Percentiles rank a stretch among this genome's conserved stretches.
These are phyloP conservation scores for Tulasnella sp. DNA, from an alignment of 768 basidiomycete genomes.

Conservation along the genomic window DNA sequence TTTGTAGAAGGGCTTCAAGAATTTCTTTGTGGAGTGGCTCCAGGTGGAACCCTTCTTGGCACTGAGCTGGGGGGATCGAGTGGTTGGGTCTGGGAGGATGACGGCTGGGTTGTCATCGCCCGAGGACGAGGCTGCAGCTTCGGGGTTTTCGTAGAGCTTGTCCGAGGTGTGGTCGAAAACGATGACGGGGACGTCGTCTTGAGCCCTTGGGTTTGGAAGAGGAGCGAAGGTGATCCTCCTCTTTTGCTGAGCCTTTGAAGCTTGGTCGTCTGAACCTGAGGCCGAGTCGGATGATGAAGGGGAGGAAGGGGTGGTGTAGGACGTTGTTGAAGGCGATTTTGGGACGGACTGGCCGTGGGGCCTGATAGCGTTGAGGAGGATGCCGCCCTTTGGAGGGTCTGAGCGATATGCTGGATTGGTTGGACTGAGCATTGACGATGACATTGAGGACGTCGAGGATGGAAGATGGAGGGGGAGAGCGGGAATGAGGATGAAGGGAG, in stretches of 20 bases:
- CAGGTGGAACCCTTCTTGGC: constrained; percentile 8
- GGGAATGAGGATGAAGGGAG: background rate
- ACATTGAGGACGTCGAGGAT: background rate
- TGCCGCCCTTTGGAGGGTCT: constrained; percentile 10
- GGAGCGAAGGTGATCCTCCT: constrained; percentile 74
- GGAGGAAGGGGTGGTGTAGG: constrained; percentile 13
- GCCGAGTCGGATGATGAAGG: constrained; percentile 26
- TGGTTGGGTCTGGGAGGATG: constrained; percentile 10
- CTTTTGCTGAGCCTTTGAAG: background rate
- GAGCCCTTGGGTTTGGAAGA: constrained; percentile 62
- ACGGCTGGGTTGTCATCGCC: constrained; percentile 18
- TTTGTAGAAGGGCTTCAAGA: constrained; percentile 37
- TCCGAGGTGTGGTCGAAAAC: constrained; percentile 42
- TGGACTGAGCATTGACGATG: background rate
- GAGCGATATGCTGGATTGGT: background rate
- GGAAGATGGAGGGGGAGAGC: background rate
- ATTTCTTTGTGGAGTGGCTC: constrained; percentile 35
- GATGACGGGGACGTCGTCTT: constrained; percentile 36
- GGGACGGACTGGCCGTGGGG: background rate
- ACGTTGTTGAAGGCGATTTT: background rate
- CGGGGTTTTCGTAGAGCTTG: constrained; percentile 19
- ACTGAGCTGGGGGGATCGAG: background rate
- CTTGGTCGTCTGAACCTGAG: constrained; percentile 20
- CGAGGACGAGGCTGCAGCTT: constrained; percentile 2
- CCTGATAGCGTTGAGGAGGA: constrained; percentile 26